Conservation (phyloP, 73 alveolate genomes). For the Blepharisma japonicum region DNA sequence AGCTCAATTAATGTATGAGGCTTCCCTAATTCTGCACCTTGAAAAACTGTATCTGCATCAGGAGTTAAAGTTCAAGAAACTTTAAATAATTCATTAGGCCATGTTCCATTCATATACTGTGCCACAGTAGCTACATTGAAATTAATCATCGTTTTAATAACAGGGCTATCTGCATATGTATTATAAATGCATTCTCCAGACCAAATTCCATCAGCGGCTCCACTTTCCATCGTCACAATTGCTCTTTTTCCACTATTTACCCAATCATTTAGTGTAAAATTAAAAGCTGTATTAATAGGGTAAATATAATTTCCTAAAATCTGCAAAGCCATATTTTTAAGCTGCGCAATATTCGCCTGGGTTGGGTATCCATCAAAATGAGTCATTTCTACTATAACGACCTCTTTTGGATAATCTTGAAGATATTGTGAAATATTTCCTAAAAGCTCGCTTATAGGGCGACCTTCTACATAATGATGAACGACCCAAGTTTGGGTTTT, state of each 20-base stretch:
- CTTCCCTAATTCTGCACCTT: neutral
- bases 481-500: constrained; percentile 4
- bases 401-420: constrained; percentile 1
- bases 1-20: constrained; percentile 9
- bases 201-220: constrained; percentile 1
- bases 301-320: constrained; percentile 7
- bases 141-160: neutral
- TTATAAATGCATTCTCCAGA: neutral
- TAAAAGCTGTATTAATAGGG: neutral
- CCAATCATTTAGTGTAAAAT: neutral
- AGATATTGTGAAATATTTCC: neutral
- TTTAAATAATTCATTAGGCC: neutral
- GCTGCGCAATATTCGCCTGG: neutral
- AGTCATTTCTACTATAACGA: constrained; percentile 3
- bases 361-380: neutral
- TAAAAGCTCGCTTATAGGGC: neutral
- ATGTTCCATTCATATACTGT: neutral
- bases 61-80: constrained; percentile 24
- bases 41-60: constrained; percentile 14
- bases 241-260: neutral
- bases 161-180: constrained; percentile 20
- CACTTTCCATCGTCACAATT: constrained; percentile 14
- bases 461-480: constrained; percentile 3
- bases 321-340: neutral
- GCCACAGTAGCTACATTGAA: neutral